These are phyloP conservation scores for Monosporozyma aquatica DNA, from an alignment of 805 yeast genomes.

Conservation along the genomic window DNA sequence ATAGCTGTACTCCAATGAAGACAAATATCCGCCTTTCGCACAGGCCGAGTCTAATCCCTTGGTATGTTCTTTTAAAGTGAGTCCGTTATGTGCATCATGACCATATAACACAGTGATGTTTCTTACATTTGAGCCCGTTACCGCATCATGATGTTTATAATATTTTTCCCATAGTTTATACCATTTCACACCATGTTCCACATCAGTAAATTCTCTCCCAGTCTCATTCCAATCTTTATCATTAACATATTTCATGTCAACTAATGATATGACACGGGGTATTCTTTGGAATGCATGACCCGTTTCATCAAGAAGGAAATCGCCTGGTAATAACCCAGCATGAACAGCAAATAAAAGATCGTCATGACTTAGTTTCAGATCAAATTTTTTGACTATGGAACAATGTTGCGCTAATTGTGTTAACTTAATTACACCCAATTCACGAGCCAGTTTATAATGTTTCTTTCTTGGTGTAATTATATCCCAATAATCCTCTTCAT, in stretches of 20 bases:
- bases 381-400: conserved; percentile 14
- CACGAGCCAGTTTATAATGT: conserved; percentile 16
- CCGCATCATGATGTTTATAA: no score
- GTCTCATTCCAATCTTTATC: conserved; percentile 50
- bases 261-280: conserved; percentile 41
- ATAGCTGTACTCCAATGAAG: conserved; percentile 38
- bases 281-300: conserved; percentile 33
- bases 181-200: conserved; percentile 38
- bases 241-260: conserved; percentile 61
- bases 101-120: conserved; percentile 60
- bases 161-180: conserved; percentile 42
- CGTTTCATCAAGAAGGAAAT: conserved; percentile 23
- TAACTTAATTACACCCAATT: conserved; percentile 16
- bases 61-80: conserved; percentile 53
- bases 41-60: conserved; percentile 82
- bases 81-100: conserved; percentile 77
- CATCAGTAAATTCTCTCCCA: conserved; percentile 18
- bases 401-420: conserved; percentile 16
- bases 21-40: conserved; percentile 60
- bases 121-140: conserved; percentile 15
- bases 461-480: conserved; percentile 11
- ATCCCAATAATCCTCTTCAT: conserved; percentile 5
- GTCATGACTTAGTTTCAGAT: conserved; percentile 11
- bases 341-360: conserved; percentile 57
- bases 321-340: conserved; percentile 71